Base-by-base conservation (phyloP, 78 protist species). In the Chrysochromulina parva region DNA sequence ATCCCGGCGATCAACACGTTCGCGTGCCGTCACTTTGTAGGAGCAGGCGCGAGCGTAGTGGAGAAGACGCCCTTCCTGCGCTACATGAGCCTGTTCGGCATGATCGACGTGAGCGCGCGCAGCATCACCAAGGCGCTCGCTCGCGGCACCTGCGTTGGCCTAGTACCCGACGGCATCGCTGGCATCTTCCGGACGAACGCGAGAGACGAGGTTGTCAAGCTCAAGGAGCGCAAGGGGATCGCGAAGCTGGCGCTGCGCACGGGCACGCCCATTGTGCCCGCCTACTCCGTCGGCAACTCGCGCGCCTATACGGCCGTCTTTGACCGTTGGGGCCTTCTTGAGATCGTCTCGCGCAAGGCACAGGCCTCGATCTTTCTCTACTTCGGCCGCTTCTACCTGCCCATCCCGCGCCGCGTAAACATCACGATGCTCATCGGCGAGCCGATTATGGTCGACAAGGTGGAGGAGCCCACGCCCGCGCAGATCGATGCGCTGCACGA, bases 131-230 rank as follows among this genome's bases (percentile, higher is more conserved):
- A 48, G 54, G 26, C 82, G 0, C 11, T 6, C 11, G 22, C 24
- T 4, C 3, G 24, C 11, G 88, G 88, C 53, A 4, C 7, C 47
- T 84, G 88, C 65, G 88, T 54, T 10, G 88, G 88, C 53, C 17
- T 84, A 20, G 88, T 84, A 3, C 88, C 88, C 7, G 88, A 84
- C 65, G 88, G 88, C 88, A 53, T 84, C 22, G 88, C 88, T 10
- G 88, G 88, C 3, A 84, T 84, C 57, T 84, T 84, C 66, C 1
- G 3, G 17, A 13, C 3, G 24, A 24, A 57, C 3, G 48, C 7
- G 65, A 19, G 47, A 16, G 52, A 48, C 60, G 58, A 81, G 88
- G 62, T 84, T 19, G 88, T 84, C 38, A 3, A 1, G 9, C 65
- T 84, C 10, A 2, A 20, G 9, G 7, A 24, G 53, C 47, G 66